Conservation (phyloP, 495 filamentous ascomycete genomes). For the Aspergillus asperescens region DNA sequence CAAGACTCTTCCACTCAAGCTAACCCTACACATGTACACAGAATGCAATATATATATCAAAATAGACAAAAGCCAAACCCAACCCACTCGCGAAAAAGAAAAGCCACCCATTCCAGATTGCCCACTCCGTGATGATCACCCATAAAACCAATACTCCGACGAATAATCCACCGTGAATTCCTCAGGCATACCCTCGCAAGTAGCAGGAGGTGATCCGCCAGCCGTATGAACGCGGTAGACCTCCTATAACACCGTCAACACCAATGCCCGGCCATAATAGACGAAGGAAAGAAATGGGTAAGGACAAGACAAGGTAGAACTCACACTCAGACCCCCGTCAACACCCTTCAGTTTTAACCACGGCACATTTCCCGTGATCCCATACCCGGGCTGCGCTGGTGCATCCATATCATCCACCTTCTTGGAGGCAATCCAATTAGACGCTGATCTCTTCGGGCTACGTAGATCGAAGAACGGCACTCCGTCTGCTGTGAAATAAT, state of each 20-base stretch:
- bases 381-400: slow-evolving; percentile 31
- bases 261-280: background rate
- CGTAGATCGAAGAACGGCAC: slow-evolving; percentile 57
- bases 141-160: slow-evolving; percentile 68
- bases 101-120: background rate
- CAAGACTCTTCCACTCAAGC: background rate
- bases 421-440: slow-evolving; percentile 33
- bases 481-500: slow-evolving; percentile 54
- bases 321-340: slow-evolving; percentile 44
- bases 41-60: background rate
- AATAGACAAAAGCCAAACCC: background rate
- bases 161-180: slow-evolving; percentile 56
- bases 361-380: slow-evolving; percentile 47
- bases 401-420: slow-evolving; percentile 46
- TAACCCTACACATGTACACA: background rate
- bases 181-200: slow-evolving; percentile 33
- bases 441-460: slow-evolving; percentile 21
- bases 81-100: background rate
- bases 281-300: slow-evolving; percentile 10
- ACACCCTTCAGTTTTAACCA: slow-evolving; percentile 55
- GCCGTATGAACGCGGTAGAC: slow-evolving; percentile 67
- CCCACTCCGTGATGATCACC: background rate
- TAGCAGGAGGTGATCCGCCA: slow-evolving; percentile 52
- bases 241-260: slow-evolving; percentile 31
- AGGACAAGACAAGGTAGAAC: slow-evolving; percentile 6